phyloP scores from a whole-genome alignment of 2,329 filamentous ascomycete species.

The Aspergillus phoenicis region DNA sequence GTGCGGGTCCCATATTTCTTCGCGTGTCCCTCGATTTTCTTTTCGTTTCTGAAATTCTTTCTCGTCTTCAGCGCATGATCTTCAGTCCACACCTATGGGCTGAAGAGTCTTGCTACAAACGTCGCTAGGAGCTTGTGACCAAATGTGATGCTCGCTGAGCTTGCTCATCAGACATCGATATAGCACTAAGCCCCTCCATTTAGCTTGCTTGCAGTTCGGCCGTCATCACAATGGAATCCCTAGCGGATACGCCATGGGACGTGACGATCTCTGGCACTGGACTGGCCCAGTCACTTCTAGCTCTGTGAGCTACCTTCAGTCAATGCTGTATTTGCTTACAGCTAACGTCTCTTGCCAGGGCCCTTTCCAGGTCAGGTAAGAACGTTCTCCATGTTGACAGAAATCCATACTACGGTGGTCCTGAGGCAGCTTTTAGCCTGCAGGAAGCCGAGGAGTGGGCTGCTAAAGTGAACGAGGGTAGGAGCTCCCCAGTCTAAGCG shows the following conservation, averaged over 20 bases:
- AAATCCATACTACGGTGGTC: constrained; percentile 84
- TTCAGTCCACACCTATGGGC: constrained; percentile 24
- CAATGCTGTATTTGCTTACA: constrained; percentile 28
- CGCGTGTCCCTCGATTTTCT: constrained; percentile 21
- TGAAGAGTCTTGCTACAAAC: constrained; percentile 15
- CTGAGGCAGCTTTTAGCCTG: constrained; percentile 82
- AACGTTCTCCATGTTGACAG: constrained; percentile 87
- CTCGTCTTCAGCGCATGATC: constrained; percentile 14
- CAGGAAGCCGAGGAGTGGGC: constrained; percentile 80
- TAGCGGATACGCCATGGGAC: constrained; percentile 76
- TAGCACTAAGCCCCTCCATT: constrained; percentile 22
- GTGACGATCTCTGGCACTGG: constrained; percentile 78
- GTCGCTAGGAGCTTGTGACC: constrained; percentile 19
- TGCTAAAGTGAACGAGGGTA: constrained; percentile 47
- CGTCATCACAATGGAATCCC: constrained; percentile 64
- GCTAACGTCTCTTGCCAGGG: constrained; percentile 69
- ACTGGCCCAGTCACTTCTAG: constrained; percentile 75
- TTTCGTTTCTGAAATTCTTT: constrained; percentile 13
- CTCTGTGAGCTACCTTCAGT: constrained; percentile 60
- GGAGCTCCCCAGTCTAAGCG: constrained; percentile 12
- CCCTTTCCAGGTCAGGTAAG: constrained; percentile 88
- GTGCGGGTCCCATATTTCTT: constrained; percentile 25
- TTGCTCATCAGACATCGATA: constrained; percentile 17
- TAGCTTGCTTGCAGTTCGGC: constrained; percentile 21
- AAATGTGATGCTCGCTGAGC: constrained; percentile 28